Evolutionary conservation across 768 basidiomycete species (phyloP).

Genomic region (Suillus sp.): DNA sequence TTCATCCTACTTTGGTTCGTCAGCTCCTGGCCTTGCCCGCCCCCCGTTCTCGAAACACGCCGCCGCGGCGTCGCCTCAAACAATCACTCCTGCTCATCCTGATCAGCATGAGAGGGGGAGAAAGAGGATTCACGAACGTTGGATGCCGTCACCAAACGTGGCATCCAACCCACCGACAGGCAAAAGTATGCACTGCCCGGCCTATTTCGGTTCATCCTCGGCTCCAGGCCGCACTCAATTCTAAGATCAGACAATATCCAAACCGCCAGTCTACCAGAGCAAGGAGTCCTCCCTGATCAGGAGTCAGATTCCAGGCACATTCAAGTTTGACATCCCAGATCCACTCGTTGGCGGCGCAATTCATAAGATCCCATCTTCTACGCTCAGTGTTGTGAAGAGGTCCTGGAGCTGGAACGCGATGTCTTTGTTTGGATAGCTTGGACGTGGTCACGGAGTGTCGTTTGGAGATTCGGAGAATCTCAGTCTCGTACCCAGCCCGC

Average conservation of each 20-base stretch:
- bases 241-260: conserved; percentile 4
- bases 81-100: too few species aligned
- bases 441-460: background rate
- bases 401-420: background rate
- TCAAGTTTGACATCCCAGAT: background rate
- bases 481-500: background rate
- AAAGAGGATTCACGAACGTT: conserved; percentile 58
- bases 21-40: background rate
- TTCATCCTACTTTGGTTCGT: background rate
- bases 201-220: conserved; percentile 20
- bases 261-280: background rate
- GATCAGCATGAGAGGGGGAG: conserved; percentile 56
- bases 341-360: background rate
- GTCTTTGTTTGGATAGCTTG: background rate
- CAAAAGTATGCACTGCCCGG: conserved; percentile 27
- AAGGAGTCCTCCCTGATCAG: background rate
- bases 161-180: conserved; percentile 40
- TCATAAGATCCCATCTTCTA: background rate
- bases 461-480: background rate
- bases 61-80: too few species aligned
- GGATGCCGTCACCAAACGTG: conserved; percentile 54
- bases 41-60: background rate
- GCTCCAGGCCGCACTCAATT: conserved; percentile 26
- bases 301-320: background rate
- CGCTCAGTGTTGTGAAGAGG: background rate